Evolutionary conservation across 768 basidiomycete genomes (phyloP).

Genomic region (Leucocoprinus birnbaumii): DNA sequence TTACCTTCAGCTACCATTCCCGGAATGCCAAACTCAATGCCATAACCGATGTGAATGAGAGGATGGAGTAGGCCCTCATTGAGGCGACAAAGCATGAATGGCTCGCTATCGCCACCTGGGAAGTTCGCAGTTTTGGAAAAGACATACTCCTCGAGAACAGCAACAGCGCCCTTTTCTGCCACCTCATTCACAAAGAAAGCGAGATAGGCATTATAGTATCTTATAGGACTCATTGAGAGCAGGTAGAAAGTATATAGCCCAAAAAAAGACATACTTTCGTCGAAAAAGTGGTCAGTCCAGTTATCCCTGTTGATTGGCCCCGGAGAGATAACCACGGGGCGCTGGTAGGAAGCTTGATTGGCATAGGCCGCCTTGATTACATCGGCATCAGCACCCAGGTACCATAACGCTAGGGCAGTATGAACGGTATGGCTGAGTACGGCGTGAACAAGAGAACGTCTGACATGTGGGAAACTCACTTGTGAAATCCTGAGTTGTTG

Average conservation of each 20-base stretch:
- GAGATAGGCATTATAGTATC: conserved; percentile 58
- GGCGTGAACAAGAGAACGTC: no score
- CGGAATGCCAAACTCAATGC: conserved; percentile 55
- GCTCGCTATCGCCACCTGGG: conserved; percentile 16
- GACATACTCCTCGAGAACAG: conserved; percentile 55
- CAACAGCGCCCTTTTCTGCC: conserved; percentile 37
- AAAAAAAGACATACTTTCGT: conserved; percentile 40
- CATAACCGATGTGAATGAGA: conserved; percentile 63
- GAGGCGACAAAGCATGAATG: conserved; percentile 53
- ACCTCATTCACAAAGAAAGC: conserved; percentile 48
- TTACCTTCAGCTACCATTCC: conserved; percentile 64
- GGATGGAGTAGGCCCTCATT: conserved; percentile 59
- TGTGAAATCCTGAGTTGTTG: conserved; percentile 36
- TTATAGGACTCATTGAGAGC: conserved; percentile 24
- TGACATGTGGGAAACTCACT: conserved; percentile 25
- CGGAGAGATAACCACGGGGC: conserved; percentile 39
- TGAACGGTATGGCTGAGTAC: conserved; percentile 48
- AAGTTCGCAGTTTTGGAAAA: conserved; percentile 53
- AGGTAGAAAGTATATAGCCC: not conserved
- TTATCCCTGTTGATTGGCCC: conserved; percentile 42
- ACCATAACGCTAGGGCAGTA: conserved; percentile 55
- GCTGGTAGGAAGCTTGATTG: conserved; percentile 31
- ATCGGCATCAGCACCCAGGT: conserved; percentile 48
- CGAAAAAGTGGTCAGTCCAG: conserved; percentile 53
- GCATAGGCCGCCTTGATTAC: conserved; percentile 37